Evolutionary conservation across 768 basidiomycete species (phyloP), one percentile per base, ranked within the genome.

Genomic region (Clitopilus passeckerianus): DNA sequence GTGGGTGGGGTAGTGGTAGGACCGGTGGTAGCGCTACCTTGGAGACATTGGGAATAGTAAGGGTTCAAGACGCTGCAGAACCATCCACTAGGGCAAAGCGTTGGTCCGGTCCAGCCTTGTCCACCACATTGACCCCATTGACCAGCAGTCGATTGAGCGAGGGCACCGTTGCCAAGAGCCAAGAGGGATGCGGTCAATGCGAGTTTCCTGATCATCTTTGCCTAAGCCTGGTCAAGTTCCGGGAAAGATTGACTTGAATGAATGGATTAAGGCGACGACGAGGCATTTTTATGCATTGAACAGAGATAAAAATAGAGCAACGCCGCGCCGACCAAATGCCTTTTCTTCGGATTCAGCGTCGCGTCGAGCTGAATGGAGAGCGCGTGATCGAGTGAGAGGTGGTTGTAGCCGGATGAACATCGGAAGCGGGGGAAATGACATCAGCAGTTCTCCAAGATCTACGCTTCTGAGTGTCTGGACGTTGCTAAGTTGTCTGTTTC

Each of bases 11-110:
- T 41, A 41, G 37, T 15, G n/a, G 37, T 66, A 20, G 64, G 58
- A 6, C 74, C n/a, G 10, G 37, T 15, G n/a, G 37, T 66, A 20
- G 64, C 59, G 5, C 74, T 69, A 33, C 77, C 78, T n/a, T 77
- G 80, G 35, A 85, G 74, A 64, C 83, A 85, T 64, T 84, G 83
- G 2, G 77, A 83, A 66, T 83, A 84, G 60, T 75, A 84, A 12
- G 70, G 62, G 63, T 80, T 83, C 7, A 74, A 67, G 46, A 68
- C 67, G 1, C 71, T 77, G 68, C 83, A 84, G 6, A 70, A 68
- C 73, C 75, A 79, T 24, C 82, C 82, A 1, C 72, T 69, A 6
- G 76, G 71, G 59, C 83, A 86, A 2, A 70, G 66, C 4, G 82
- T 84, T 8, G 82, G 69, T 14, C 83, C 83, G 7, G 75, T 68